Conservation (phyloP, 768 basidiomycete species). For the Leccinum variicolor region DNA sequence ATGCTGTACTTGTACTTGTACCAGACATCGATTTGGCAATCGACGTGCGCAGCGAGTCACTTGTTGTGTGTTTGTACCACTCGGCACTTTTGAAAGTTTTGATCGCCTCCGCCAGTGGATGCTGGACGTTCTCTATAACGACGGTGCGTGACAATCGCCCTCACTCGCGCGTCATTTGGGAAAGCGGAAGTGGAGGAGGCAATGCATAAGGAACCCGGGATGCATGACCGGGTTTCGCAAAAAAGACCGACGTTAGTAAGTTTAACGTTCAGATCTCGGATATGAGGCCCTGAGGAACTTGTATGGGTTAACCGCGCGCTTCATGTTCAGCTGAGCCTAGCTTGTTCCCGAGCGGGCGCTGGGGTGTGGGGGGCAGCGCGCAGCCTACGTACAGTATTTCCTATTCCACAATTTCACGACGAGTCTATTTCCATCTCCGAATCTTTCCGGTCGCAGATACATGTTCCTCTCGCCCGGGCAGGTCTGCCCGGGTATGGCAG, state of each 20-base stretch:
- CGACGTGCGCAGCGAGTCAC: slow-evolving; percentile 1
- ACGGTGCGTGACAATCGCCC: slow-evolving; percentile 3
- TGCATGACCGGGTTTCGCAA: slow-evolving; percentile 1
- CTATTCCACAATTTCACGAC: neutral
- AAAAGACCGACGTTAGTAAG: neutral
- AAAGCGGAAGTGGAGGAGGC: neutral
- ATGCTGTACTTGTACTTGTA: slow-evolving; percentile 21
- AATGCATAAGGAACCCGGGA: slow-evolving; percentile 9
- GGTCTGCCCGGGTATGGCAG: slow-evolving; percentile 10
- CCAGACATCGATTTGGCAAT: slow-evolving; percentile 14
- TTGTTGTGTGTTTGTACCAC: neutral
- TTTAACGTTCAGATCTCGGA: slow-evolving; percentile 9
- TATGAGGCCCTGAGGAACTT: neutral
- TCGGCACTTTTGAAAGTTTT: neutral
- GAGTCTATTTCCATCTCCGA: slow-evolving; percentile 7
- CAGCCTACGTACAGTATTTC: neutral
- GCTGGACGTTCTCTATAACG: neutral
- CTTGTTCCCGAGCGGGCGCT: neutral
- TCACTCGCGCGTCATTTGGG: neutral
- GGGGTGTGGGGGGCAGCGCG: neutral
- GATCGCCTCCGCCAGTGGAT: neutral
- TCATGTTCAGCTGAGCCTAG: neutral
- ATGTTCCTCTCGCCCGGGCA: neutral
- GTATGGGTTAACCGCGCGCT: neutral
- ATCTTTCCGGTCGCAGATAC: slow-evolving; percentile 8